phyloP scores from a whole-genome alignment of 352 stramenopile species.

The Halophytophthora batemanensis region DNA sequence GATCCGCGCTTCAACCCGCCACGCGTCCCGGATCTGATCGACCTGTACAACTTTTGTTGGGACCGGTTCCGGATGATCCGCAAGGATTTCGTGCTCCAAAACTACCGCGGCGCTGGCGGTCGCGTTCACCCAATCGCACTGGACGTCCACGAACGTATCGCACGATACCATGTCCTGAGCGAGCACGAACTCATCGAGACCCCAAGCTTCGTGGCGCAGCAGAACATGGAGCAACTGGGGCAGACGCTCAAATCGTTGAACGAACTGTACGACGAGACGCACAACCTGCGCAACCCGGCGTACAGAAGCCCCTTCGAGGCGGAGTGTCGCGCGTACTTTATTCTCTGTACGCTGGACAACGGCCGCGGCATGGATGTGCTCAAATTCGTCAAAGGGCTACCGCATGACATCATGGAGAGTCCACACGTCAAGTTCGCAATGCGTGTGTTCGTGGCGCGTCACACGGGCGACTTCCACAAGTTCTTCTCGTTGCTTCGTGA shows the following conservation, averaged over 20 bases:
- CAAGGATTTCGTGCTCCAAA: constrained; percentile 96
- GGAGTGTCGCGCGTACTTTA: constrained; percentile 84
- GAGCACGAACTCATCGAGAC: constrained; percentile 92
- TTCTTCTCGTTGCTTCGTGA: constrained; percentile 79
- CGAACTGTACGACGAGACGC: constrained; percentile 84
- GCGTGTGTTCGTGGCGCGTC: constrained; percentile 81
- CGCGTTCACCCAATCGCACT: constrained; percentile 90
- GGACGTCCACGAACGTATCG: constrained; percentile 94
- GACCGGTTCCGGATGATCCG: constrained; percentile 95
- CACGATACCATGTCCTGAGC: constrained; percentile 93
- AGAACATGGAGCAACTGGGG: constrained; percentile 89
- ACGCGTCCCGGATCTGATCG: constrained; percentile 67
- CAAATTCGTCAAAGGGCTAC: constrained; percentile 83
- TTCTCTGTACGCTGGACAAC: constrained; percentile 84
- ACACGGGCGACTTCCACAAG: constrained; percentile 79
- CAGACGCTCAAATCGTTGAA: constrained; percentile 87
- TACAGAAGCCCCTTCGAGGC: constrained; percentile 81
- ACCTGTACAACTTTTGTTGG: constrained; percentile 98
- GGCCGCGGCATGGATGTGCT: constrained; percentile 77
- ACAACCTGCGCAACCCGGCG: constrained; percentile 52
- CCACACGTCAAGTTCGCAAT: constrained; percentile 86
- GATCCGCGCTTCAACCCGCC: constrained; percentile 73
- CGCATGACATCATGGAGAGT: constrained; percentile 50
- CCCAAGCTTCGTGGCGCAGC: constrained; percentile 78
- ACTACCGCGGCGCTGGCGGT: constrained; percentile 92